Conservation (phyloP, 2,329 filamentous ascomycete genomes). For the Pezicula carpinea region DNA sequence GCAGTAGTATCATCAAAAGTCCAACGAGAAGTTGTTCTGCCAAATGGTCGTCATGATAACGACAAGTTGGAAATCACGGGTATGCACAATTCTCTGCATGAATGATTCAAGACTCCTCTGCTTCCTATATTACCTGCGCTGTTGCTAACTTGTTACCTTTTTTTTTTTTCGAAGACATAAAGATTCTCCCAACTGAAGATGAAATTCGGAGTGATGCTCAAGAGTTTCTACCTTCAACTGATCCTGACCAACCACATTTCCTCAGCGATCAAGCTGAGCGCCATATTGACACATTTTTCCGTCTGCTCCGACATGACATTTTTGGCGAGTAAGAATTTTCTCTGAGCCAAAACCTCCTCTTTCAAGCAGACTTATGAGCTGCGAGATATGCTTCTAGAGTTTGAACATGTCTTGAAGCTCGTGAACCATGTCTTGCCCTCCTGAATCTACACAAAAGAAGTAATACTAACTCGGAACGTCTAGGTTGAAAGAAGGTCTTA, state of each 20-base stretch:
- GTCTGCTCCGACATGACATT: constrained; percentile 28
- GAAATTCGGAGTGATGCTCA: constrained; percentile 3
- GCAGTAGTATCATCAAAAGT: neutral
- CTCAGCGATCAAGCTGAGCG: constrained; percentile 20
- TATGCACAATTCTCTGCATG: too few relatives aligned
- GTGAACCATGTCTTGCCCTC: too few relatives aligned
- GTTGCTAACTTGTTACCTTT: neutral
- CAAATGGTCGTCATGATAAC: neutral
- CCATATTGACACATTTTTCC: constrained; percentile 30
- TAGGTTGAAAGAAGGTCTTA: constrained; percentile 25
- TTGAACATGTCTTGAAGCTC: too few relatives aligned
- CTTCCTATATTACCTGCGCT: too few relatives aligned
- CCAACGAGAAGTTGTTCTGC: neutral
- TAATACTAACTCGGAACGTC: too few relatives aligned
- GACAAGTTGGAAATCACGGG: neutral
- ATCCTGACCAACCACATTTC: constrained; percentile 25
- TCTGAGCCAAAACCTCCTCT: too few relatives aligned
- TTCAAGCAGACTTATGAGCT: too few relatives aligned
- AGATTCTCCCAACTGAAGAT: constrained; percentile 3
- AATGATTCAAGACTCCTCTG: too few relatives aligned
- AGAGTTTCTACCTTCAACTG: constrained; percentile 28
- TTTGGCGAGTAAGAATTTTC: too few relatives aligned
- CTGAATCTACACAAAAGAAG: too few relatives aligned
- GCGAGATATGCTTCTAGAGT: too few relatives aligned
- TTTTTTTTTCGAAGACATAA: neutral